Base-by-base conservation (phyloP, 768 basidiomycete species). In the Suillus decipiens region DNA sequence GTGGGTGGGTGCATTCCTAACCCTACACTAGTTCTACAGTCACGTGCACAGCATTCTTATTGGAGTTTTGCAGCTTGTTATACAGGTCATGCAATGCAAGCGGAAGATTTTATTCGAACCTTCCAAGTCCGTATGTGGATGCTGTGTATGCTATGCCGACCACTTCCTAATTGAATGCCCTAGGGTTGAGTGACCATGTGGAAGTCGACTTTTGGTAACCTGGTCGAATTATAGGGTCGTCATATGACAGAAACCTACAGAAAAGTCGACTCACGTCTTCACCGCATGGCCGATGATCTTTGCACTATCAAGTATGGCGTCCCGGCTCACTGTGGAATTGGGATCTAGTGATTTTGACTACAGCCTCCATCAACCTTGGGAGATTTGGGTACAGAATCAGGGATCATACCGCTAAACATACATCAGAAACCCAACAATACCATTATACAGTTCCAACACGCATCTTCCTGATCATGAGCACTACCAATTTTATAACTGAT, bases 331-430 rank as follows among this genome's bases (percentile, higher is more conserved):
- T 0, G 81, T 92, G 50, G 81, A 88, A 72, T 93, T 96, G 17
- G 97, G 97, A 76, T 99, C 96, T 62, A 99, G 80, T 0, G 95
- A 97, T n/a, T 72, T 95, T 96, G 19, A 99, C 95, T 1, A 99
- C 95, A 1, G 96, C 95, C 72, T 99, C 97, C 75, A 95, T 89
- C 51, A 98, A 78, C 47, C 88, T 84, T 0, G 96, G 90, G 33
- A 99, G 78, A 68, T 89, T 91, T 3, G 92, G 86, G 67, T 93
- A 90, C 48, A 99, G 79, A 9, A 96, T 87, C 33, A 92, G 78
- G 1, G 68, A 42, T 54, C 45, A 31, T n/a, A 34, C 8, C 42
- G 31, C 31, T 15, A 14, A 43, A n/a, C n/a, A n/a, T n/a, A 61
- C 37, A 19, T n/a, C 5, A 17, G 15, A 24, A 31, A 53, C 14